Evolutionary conservation across 768 basidiomycete species (phyloP).

Genomic region (Dendrothele bispora): DNA sequence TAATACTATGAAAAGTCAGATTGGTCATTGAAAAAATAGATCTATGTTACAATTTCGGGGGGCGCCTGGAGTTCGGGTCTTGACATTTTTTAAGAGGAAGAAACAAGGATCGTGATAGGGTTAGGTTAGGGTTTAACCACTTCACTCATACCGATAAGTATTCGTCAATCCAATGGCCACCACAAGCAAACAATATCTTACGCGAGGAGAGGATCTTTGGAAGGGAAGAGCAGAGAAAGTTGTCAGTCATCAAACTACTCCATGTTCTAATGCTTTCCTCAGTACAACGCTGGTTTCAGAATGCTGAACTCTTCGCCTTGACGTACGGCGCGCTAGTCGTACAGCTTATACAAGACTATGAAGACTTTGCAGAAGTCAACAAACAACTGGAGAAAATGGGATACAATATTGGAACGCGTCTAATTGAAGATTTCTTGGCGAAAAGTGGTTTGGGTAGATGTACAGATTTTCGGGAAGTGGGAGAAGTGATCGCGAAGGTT

Average conservation of each 20-base stretch:
- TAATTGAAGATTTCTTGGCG: constrained; percentile 97
- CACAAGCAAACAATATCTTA: constrained; percentile 82
- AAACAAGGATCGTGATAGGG: not conserved
- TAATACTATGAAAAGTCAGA: constrained; percentile 68
- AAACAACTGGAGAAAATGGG: constrained; percentile 99
- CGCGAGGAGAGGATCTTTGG: constrained; percentile 94
- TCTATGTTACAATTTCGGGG: constrained; percentile 87
- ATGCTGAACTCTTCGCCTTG: constrained; percentile 94
- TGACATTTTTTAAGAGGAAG: constrained; percentile 52
- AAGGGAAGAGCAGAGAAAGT: constrained; percentile 94
- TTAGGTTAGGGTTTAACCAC: not conserved
- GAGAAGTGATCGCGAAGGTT: constrained; percentile 94
- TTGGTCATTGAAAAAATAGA: not conserved
- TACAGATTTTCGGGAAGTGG: constrained; percentile 90
- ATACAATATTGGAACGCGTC: constrained; percentile 93
- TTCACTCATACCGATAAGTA: not conserved
- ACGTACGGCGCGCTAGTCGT: constrained; percentile 98
- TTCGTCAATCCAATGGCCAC: constrained; percentile 57
- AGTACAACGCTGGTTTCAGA: constrained; percentile 64
- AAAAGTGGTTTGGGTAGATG: constrained; percentile 91
- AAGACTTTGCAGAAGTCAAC: constrained; percentile 93
- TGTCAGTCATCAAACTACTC: constrained; percentile 44
- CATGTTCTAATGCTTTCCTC: constrained; percentile 13
- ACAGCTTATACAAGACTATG: constrained; percentile 98
- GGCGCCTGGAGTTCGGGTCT: constrained; percentile 87